These are phyloP conservation scores for Aristolochia contorta DNA, from an alignment of 164 flowering plant species.

Conservation along the genomic window DNA sequence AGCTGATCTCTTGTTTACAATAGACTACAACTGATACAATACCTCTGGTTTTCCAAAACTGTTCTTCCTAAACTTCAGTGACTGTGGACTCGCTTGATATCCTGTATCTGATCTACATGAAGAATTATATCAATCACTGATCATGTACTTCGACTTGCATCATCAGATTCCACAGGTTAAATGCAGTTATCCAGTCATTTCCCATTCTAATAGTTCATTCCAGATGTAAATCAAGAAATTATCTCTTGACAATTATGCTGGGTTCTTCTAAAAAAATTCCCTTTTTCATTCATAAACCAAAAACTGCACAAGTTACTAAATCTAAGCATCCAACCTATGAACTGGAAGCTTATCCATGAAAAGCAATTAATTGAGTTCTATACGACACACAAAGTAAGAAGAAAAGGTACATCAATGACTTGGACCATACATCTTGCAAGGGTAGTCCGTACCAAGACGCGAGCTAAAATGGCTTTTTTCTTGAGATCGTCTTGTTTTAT, in stretches of 20 bases:
- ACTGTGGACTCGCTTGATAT: conserved; percentile 38
- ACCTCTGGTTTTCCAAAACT: conserved; percentile 92
- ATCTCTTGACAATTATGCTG: no score
- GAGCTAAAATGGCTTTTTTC: conserved; percentile 72
- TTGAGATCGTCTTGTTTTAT: conserved; percentile 42
- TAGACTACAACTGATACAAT: conserved; percentile 9
- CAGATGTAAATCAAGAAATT: no score
- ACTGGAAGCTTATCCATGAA: neutral
- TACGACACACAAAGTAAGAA: neutral
- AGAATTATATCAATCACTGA: conserved; percentile 5
- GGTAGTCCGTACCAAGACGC: conserved; percentile 80
- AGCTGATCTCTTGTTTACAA: neutral
- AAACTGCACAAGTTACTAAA: no score
- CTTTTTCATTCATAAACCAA: no score
- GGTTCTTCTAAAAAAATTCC: no score
- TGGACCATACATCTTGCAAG: conserved; percentile 66
- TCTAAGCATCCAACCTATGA: neutral
- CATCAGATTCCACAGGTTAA: neutral
- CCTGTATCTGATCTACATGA: conserved; percentile 60
- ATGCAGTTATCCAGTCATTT: neutral
- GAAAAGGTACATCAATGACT: neutral
- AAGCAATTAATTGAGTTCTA: neutral
- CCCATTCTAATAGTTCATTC: no score
- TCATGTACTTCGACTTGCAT: neutral
- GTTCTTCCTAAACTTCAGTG: conserved; percentile 71